Evolutionary conservation across 2,329 filamentous ascomycete genomes (phyloP).

Genomic region (Ophiostoma sp.): DNA sequence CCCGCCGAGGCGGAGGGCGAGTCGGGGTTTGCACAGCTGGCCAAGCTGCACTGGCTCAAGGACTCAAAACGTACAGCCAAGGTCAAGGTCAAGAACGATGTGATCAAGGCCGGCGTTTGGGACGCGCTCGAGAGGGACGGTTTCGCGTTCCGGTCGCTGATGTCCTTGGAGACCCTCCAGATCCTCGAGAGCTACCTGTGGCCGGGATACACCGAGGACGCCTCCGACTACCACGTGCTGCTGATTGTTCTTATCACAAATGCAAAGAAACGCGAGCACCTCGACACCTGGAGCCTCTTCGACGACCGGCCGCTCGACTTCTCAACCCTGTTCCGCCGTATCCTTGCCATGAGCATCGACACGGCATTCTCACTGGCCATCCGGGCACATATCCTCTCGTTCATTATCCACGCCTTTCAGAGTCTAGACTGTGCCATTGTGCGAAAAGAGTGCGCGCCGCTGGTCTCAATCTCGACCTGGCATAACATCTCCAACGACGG

Average conservation of each 20-base stretch:
- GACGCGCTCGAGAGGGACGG: conserved; percentile 75
- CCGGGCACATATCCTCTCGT: conserved; percentile 77
- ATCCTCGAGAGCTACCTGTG: conserved; percentile 86
- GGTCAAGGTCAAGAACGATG: conserved; percentile 72
- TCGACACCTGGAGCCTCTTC: conserved; percentile 86
- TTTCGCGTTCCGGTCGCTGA: conserved; percentile 70
- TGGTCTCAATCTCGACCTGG: conserved; percentile 94
- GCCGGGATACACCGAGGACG: conserved; percentile 84
- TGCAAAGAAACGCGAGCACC: conserved; percentile 78
- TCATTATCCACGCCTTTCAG: conserved; percentile 88
- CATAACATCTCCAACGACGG: conserved; percentile 79
- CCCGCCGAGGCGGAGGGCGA: conserved; percentile 63
- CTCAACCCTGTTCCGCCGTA: conserved; percentile 79
- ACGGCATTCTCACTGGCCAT: conserved; percentile 59
- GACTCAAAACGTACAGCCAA: conserved; percentile 55
- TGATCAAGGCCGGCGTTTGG: conserved; percentile 85
- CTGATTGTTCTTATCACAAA: conserved; percentile 81
- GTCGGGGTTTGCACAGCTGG: conserved; percentile 67
- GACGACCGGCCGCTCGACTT: conserved; percentile 73
- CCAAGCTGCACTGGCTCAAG: conserved; percentile 80
- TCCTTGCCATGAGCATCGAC: conserved; percentile 81
- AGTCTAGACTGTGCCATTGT: conserved; percentile 84
- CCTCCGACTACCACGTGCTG: conserved; percentile 87
- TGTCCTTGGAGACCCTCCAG: conserved; percentile 84
- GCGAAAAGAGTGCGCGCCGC: conserved; percentile 89